These are phyloP conservation scores for Lodderomyces oxycetoniae DNA, from an alignment of 1,139 yeast species.

Conservation along the genomic window DNA sequence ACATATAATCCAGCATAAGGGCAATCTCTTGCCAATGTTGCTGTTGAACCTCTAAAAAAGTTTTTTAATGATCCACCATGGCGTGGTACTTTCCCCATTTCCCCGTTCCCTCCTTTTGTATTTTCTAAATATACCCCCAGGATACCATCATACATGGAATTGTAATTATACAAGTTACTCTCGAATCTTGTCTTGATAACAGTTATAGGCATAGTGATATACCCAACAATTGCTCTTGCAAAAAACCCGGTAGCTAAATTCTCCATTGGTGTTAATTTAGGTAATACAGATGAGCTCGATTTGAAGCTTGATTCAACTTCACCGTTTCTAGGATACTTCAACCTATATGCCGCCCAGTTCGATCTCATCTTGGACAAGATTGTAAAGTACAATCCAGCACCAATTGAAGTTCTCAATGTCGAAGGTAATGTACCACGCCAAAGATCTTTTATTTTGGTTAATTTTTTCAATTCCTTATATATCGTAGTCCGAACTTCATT, in stretches of 20 bases:
- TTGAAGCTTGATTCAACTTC: conserved; percentile 3
- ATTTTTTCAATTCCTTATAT: conserved; percentile 40
- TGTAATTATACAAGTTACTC: conserved; percentile 67
- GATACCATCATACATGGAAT: conserved; percentile 60
- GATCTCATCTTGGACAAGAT: conserved; percentile 60
- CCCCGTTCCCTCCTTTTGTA: conserved; percentile 1
- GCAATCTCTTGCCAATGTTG: conserved; percentile 86
- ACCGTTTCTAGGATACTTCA: conserved; percentile 11
- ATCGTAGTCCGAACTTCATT: conserved; percentile 35
- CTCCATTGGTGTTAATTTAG: conserved; percentile 64
- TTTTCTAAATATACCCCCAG: conserved; percentile 46
- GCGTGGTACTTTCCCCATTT: not conserved
- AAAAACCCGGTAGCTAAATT: conserved; percentile 75
- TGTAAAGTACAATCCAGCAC: conserved; percentile 82
- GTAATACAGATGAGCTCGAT: conserved; percentile 42
- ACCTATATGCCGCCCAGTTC: conserved; percentile 38
- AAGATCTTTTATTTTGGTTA: conserved; percentile 48
- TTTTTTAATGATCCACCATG: conserved; percentile 48
- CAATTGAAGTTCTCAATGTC: conserved; percentile 82
- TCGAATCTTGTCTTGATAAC: conserved; percentile 88
- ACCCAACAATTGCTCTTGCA: conserved; percentile 79
- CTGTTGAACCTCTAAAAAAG: conserved; percentile 82
- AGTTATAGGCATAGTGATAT: conserved; percentile 95
- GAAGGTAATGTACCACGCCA: conserved; percentile 97
- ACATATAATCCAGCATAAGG: conserved; percentile 96